Conservation (phyloP, 345 rosid species). For the Citrus medica region DNA sequence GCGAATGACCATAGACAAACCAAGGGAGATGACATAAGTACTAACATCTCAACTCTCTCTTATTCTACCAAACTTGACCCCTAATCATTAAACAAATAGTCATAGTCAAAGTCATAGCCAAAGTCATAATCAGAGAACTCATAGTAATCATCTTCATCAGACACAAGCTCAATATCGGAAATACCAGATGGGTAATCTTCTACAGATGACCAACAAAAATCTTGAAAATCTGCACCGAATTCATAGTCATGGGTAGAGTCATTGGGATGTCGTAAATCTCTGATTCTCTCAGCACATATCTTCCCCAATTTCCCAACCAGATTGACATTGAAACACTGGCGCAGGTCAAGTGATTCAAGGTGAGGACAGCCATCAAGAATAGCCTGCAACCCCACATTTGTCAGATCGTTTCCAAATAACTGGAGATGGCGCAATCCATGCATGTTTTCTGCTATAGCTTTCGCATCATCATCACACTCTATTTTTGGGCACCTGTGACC, state of each 20-base stretch:
- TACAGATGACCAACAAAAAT: slow-evolving; percentile 13
- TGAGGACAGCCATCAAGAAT: slow-evolving; percentile 60
- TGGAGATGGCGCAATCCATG: slow-evolving; percentile 46
- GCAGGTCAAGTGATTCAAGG: slow-evolving; percentile 68
- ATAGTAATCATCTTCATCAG: slow-evolving; percentile 35
- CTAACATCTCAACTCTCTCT: not conserved
- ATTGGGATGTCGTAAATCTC: slow-evolving; percentile 41
- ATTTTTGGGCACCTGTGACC: slow-evolving; percentile 17
- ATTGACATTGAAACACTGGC: slow-evolving; percentile 51
- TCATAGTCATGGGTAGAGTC: slow-evolving; percentile 50
- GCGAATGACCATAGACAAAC: not conserved
- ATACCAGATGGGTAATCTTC: slow-evolving; percentile 34
- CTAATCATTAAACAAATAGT: not conserved
- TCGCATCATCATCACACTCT: slow-evolving; percentile 46
- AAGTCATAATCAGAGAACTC: slow-evolving; percentile 28
- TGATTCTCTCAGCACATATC: slow-evolving; percentile 41
- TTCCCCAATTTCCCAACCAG: slow-evolving; percentile 42
- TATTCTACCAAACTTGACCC: not conserved
- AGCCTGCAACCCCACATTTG: slow-evolving; percentile 54
- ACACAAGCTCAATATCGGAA: slow-evolving; percentile 38
- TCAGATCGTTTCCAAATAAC: slow-evolving; percentile 50
- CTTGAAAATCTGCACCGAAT: slow-evolving; percentile 15
- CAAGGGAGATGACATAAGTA: not conserved
- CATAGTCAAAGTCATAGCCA: not conserved
- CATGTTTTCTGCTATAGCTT: slow-evolving; percentile 63